Percentiles rank a stretch among this genome's conserved stretches.
Conservation (phyloP, 2,329 filamentous ascomycete species). For the Colletotrichum sp. region DNA sequence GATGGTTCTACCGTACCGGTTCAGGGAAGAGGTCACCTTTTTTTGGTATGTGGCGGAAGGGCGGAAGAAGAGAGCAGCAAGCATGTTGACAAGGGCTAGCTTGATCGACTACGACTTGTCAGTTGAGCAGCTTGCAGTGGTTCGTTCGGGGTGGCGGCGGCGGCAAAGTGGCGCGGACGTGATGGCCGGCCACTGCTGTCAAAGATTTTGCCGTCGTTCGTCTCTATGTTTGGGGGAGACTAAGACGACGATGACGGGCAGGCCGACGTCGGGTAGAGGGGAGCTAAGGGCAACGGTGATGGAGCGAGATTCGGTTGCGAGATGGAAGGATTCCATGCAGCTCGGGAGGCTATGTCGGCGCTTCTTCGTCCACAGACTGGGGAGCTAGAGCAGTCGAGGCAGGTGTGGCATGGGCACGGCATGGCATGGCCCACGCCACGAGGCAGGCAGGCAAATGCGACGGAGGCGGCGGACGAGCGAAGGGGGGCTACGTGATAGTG, state of each 20-base stretch:
- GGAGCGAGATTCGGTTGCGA: slow-evolving; percentile 10
- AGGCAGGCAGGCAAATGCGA: slow-evolving; percentile 7
- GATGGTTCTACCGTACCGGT: neutral
- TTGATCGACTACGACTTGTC: neutral
- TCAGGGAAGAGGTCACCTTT: neutral
- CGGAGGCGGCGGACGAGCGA: neutral
- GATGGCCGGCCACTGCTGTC: neutral
- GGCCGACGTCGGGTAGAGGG: neutral
- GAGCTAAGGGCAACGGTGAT: neutral
- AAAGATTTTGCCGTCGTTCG: neutral
- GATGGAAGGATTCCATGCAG: slow-evolving; percentile 21
- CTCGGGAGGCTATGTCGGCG: slow-evolving; percentile 20
- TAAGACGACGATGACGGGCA: neutral
- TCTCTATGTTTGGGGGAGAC: neutral
- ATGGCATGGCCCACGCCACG: neutral
- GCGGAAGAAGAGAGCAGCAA: neutral
- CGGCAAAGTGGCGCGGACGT: neutral
- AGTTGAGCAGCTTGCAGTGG: neutral
- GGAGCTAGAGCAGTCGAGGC: slow-evolving; percentile 12
- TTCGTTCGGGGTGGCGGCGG: slow-evolving; percentile 7
- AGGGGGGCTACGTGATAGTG: neutral
- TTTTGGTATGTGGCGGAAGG: neutral
- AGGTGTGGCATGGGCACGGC: neutral
- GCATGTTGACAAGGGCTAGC: slow-evolving; percentile 2
- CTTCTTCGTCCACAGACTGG: slow-evolving; percentile 10